Evolutionary conservation across 2,329 filamentous ascomycete genomes (phyloP).

Genomic region (Aspergillus carbonarius): DNA sequence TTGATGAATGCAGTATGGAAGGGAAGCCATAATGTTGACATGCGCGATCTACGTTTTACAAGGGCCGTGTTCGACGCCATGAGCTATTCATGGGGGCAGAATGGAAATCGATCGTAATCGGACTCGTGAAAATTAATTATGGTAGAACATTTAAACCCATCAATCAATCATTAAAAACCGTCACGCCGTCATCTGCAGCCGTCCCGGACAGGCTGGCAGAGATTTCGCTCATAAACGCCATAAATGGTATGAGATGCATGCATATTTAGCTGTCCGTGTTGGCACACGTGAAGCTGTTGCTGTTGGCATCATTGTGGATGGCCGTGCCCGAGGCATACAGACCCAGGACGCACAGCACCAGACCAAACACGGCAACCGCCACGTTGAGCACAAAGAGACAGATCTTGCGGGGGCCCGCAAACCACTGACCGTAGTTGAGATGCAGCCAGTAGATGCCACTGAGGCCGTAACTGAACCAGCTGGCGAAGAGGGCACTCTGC

Average conservation of each 20-base stretch:
- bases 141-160: not conserved
- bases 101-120: not conserved
- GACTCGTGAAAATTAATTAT: not conserved
- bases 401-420: conserved; percentile 30
- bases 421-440: conserved; percentile 34
- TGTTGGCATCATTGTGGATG: conserved; percentile 25
- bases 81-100: not conserved
- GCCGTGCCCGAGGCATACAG: conserved; percentile 28
- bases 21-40: too few species aligned
- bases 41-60: too few species aligned
- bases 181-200: not conserved
- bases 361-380: conserved; percentile 9
- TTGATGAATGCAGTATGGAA: too few species aligned
- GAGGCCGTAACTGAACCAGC: conserved; percentile 58
- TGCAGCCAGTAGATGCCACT: conserved; percentile 37
- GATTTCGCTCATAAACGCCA: not conserved
- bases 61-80: not conserved
- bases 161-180: not conserved
- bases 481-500: conserved; percentile 56
- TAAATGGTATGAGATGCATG: not conserved
- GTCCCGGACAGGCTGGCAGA: not conserved
- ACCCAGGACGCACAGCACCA: conserved; percentile 26
- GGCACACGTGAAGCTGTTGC: conserved; percentile 27
- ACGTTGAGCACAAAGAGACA: conserved; percentile 26
- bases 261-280: conserved; percentile 13